These are phyloP conservation scores for Populus euphratica DNA, from an alignment of 345 rosid genomes.

Conservation along the genomic window DNA sequence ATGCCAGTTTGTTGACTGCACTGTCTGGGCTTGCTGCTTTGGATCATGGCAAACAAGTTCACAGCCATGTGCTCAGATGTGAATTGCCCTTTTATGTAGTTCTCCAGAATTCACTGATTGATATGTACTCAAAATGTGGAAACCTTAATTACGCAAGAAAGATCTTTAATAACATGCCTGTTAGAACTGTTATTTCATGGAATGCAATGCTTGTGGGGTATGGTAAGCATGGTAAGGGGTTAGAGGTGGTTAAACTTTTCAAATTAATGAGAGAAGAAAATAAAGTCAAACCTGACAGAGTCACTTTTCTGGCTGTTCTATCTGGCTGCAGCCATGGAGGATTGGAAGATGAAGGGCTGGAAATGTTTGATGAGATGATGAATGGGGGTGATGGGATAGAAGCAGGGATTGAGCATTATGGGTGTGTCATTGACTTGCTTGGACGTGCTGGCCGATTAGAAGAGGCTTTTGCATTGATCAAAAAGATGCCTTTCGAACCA, in stretches of 20 bases:
- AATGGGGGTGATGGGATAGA: constrained; percentile 39
- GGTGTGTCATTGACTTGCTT: constrained; percentile 79
- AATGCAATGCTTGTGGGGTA: constrained; percentile 86
- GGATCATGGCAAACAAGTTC: constrained; percentile 83
- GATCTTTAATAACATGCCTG: constrained; percentile 65
- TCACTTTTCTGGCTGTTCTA: constrained; percentile 74
- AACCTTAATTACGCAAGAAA: constrained; percentile 55
- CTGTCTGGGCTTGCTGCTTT: constrained; percentile 79
- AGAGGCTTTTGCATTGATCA: constrained; percentile 57
- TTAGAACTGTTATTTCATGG: constrained; percentile 74
- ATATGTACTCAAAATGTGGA: constrained; percentile 94
- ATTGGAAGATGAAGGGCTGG: constrained; percentile 66
- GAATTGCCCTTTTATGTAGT: constrained; percentile 55
- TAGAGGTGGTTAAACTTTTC: constrained; percentile 62
- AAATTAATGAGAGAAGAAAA: constrained; percentile 58
- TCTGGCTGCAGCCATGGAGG: constrained; percentile 95
- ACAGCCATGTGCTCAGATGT: constrained; percentile 62
- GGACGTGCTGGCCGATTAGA: constrained; percentile 79
- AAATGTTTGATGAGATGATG: constrained; percentile 54
- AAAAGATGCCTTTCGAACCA: constrained; percentile 68
- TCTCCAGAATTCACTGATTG: constrained; percentile 77
- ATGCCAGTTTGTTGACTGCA: constrained; percentile 69
- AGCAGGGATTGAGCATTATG: constrained; percentile 74
- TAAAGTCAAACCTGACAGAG: constrained; percentile 59
- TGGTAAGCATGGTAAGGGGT: constrained; percentile 75